Conservation (phyloP, 75 land plant species). For the Cupressus sempervirens region DNA sequence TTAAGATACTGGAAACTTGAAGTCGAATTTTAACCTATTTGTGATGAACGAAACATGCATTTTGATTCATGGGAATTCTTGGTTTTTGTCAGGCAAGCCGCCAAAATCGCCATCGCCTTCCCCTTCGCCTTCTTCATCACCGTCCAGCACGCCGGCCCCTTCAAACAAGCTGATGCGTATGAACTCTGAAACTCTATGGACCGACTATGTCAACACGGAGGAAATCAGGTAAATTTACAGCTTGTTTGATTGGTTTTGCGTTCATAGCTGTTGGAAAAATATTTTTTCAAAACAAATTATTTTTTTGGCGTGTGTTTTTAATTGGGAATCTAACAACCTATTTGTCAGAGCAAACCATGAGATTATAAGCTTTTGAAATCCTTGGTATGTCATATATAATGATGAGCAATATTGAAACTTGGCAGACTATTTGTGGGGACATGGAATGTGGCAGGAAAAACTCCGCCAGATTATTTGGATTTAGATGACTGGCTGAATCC, state of each 20-base stretch:
- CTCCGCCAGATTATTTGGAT: constrained; percentile 38
- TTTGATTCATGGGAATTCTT: background rate
- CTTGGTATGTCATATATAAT: background rate
- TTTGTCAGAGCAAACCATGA: background rate
- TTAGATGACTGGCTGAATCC: constrained; percentile 51
- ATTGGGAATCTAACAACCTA: background rate
- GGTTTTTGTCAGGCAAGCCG: background rate
- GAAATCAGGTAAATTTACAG: constrained; percentile 29
- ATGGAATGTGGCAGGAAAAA: constrained; percentile 71
- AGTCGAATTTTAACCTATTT: too few species aligned
- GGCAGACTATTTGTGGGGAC: constrained; percentile 59
- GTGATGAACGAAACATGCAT: background rate
- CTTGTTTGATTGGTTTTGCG: background rate
- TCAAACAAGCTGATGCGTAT: constrained; percentile 5
- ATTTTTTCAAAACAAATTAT: too few species aligned
- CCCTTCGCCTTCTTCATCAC: background rate
- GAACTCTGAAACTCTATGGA: constrained; percentile 7
- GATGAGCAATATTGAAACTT: background rate
- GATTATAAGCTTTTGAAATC: background rate
- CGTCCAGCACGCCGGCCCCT: background rate
- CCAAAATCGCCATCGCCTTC: background rate
- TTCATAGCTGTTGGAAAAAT: too few species aligned
- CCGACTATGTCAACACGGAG: background rate
- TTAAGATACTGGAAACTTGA: background rate
- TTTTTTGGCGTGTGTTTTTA: too few species aligned